A percentile compares a stretch with the other conserved stretches of the same genome.
These are phyloP conservation scores for Pyrenophora teres DNA, from an alignment of 2,329 filamentous ascomycete genomes.

Conservation along the genomic window DNA sequence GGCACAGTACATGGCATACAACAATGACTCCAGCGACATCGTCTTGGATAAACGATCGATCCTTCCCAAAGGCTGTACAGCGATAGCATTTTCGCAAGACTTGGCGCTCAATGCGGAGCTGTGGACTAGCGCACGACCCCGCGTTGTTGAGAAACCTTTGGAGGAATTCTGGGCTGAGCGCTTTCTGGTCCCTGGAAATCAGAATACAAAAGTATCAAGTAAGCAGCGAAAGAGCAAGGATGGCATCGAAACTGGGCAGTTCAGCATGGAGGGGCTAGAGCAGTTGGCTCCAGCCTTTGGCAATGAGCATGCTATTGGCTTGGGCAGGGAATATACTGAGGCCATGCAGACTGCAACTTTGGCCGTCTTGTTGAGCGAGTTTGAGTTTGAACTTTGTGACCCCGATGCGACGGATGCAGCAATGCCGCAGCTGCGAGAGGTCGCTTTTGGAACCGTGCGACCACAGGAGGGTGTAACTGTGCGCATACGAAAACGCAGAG, in stretches of 20 bases:
- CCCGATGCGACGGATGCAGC: conserved; percentile 20
- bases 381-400: conserved; percentile 36
- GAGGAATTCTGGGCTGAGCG: conserved; percentile 37
- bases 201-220: not conserved
- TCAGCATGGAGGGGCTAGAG: conserved; percentile 26
- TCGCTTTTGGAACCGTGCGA: conserved; percentile 28
- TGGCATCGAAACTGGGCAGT: conserved; percentile 7
- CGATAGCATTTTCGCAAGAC: conserved; percentile 30
- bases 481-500: conserved; percentile 31
- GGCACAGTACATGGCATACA: conserved; percentile 18
- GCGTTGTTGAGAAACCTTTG: conserved; percentile 23
- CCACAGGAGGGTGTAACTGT: conserved; percentile 28
- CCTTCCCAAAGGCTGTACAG: conserved; percentile 21
- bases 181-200: conserved; percentile 21
- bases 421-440: conserved; percentile 21
- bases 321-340: conserved; percentile 22
- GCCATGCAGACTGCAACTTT: conserved; percentile 30
- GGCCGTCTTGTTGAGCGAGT: conserved; percentile 30
- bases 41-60: conserved; percentile 29
- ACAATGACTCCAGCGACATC: conserved; percentile 13
- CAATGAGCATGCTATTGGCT: conserved; percentile 2
- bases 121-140: conserved; percentile 29
- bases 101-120: conserved; percentile 28
- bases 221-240: conserved; percentile 1
- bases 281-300: conserved; percentile 14